A percentile compares a stretch with the other conserved stretches of the same genome.
Evolutionary conservation across 2,329 filamentous ascomycete genomes (phyloP).

Genomic region (Lachnellula occidentalis): DNA sequence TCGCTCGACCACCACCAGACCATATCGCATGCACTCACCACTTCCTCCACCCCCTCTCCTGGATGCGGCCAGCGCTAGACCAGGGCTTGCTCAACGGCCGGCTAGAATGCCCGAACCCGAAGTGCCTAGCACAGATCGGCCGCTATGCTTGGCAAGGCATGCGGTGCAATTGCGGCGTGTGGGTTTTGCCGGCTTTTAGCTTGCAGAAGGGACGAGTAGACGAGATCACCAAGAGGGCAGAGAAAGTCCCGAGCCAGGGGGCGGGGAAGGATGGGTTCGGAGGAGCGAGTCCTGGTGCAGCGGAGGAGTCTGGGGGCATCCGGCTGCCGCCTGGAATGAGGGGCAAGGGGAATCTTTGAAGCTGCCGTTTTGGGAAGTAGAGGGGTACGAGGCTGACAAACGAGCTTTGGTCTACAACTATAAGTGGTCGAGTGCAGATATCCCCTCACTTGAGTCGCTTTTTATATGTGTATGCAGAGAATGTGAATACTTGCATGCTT

Average conservation of each 20-base stretch:
- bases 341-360: slow-evolving; percentile 27
- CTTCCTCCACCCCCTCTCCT: slow-evolving; percentile 87
- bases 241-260: slow-evolving; percentile 4
- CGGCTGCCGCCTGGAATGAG: slow-evolving; percentile 48
- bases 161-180: slow-evolving; percentile 83
- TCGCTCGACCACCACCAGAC: slow-evolving; percentile 22
- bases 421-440: too few relatives aligned
- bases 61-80: slow-evolving; percentile 85
- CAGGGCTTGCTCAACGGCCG: slow-evolving; percentile 78
- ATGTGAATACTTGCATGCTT: not conserved
- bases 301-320: slow-evolving; percentile 37
- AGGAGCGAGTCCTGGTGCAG: not conserved
- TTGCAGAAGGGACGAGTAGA: slow-evolving; percentile 79
- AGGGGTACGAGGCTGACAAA: not conserved
- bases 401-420: not conserved
- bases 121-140: slow-evolving; percentile 78
- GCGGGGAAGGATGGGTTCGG: slow-evolving; percentile 4
- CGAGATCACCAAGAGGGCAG: slow-evolving; percentile 39
- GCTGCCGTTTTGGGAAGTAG: not conserved
- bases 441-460: not conserved
- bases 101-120: slow-evolving; percentile 71
- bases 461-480: not conserved
- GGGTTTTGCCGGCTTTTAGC: slow-evolving; percentile 88
- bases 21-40: slow-evolving; percentile 66
- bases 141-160: slow-evolving; percentile 97